Conservation (phyloP, 805 yeast species). For the Candida gorgasii region DNA sequence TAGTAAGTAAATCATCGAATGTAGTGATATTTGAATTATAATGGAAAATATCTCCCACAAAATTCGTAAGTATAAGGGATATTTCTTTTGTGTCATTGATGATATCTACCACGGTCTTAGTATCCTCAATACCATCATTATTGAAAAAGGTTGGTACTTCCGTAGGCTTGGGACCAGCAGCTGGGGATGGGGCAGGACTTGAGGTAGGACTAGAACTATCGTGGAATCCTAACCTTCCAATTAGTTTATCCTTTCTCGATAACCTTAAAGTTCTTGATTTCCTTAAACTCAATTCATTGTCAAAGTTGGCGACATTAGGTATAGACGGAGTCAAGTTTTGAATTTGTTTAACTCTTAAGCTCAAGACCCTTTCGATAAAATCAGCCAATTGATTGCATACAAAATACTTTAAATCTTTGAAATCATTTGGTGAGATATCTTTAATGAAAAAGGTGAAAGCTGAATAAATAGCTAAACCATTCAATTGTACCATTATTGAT, state of each 20-base stretch:
- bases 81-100: slow-evolving; percentile 37
- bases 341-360: slow-evolving; percentile 21
- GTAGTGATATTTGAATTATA: slow-evolving; percentile 31
- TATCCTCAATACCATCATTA: slow-evolving; percentile 31
- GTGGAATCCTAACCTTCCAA: slow-evolving; percentile 13
- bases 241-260: slow-evolving; percentile 31
- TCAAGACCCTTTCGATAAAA: slow-evolving; percentile 29
- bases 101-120: slow-evolving; percentile 32
- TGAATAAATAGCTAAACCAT: slow-evolving; percentile 29
- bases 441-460: slow-evolving; percentile 51
- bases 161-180: background rate
- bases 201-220: slow-evolving; percentile 4
- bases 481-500: slow-evolving; percentile 25
- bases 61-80: slow-evolving; percentile 38
- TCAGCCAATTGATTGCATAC: slow-evolving; percentile 33
- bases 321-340: slow-evolving; percentile 17
- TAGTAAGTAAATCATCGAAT: slow-evolving; percentile 29
- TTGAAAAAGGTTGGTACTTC: slow-evolving; percentile 1
- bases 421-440: slow-evolving; percentile 52
- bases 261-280: slow-evolving; percentile 33
- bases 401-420: slow-evolving; percentile 44
- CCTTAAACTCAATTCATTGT: slow-evolving; percentile 16
- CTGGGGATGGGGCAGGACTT: background rate
- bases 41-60: slow-evolving; percentile 44
- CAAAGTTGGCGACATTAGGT: slow-evolving; percentile 6